Percentiles rank a stretch among this genome's conserved stretches.
Evolutionary conservation across 768 basidiomycete species (phyloP).

Genomic region (Naganishia randhawae): DNA sequence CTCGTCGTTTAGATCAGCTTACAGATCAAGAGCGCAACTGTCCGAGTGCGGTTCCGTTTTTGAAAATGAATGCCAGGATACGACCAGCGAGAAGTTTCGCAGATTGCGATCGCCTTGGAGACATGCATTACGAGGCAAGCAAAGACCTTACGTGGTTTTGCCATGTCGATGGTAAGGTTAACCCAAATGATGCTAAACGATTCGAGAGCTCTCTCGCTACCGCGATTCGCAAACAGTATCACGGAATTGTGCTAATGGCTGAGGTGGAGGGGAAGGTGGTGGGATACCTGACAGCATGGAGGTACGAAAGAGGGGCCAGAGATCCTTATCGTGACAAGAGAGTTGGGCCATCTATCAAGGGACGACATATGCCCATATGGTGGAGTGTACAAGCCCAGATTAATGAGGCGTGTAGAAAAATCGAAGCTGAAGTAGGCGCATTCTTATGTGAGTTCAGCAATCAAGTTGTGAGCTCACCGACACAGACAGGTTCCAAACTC

Average conservation of each 20-base stretch:
- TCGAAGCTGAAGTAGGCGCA: not conserved
- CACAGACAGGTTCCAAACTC: too few species aligned
- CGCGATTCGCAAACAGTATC: conserved; percentile 9
- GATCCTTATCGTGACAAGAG: conserved; percentile 8
- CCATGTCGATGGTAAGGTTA: not conserved
- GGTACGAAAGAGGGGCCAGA: not conserved
- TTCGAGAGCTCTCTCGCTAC: not conserved
- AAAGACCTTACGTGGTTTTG: not conserved
- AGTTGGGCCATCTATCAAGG: not conserved
- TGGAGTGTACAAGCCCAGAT: conserved; percentile 2
- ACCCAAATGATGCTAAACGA: not conserved
- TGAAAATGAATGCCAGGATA: not conserved
- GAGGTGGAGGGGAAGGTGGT: not conserved
- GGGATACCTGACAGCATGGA: conserved; percentile 8
- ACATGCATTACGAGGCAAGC: not conserved
- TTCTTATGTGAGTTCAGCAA: conserved; percentile 18
- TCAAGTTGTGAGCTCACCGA: not conserved
- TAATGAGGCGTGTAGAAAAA: not conserved
- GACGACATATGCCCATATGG: conserved; percentile 11
- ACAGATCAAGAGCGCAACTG: not conserved
- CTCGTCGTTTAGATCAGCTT: not conserved
- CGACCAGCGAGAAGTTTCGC: not conserved
- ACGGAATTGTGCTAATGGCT: conserved; percentile 1
- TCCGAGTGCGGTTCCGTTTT: not conserved
- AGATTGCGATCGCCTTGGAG: conserved; percentile 4